A percentile compares a stretch with the other conserved stretches of the same genome.
These are phyloP conservation scores for Vararia minispora DNA, from an alignment of 768 basidiomycete species.

Conservation along the genomic window DNA sequence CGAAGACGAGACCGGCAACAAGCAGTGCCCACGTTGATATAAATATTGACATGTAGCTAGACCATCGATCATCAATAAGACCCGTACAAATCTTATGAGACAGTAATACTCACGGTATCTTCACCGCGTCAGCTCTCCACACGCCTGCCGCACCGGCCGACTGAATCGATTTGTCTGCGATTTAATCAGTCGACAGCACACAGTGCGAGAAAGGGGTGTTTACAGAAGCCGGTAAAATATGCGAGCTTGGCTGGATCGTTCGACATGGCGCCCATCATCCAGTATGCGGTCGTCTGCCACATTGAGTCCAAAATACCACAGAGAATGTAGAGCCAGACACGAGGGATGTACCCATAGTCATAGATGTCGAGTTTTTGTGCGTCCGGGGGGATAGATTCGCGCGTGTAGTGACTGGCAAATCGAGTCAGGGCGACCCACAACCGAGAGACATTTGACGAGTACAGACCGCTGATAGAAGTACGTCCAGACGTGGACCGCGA, in stretches of 20 bases:
- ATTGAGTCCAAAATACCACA: slow-evolving; percentile 70
- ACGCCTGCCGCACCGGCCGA: slow-evolving; percentile 65
- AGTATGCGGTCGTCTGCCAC: slow-evolving; percentile 80
- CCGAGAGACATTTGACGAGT: background rate
- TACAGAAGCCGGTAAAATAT: slow-evolving; percentile 74
- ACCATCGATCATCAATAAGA: slow-evolving; percentile 1
- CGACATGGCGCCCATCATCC: slow-evolving; percentile 80
- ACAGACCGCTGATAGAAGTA: slow-evolving; percentile 64
- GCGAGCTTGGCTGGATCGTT: slow-evolving; percentile 75
- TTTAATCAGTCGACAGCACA: slow-evolving; percentile 10
- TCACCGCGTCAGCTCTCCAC: slow-evolving; percentile 60
- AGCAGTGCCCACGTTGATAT: slow-evolving; percentile 67
- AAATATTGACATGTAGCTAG: slow-evolving; percentile 57
- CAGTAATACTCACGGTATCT: slow-evolving; percentile 39
- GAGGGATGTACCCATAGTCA: slow-evolving; percentile 41
- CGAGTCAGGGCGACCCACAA: background rate
- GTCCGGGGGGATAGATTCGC: slow-evolving; percentile 30
- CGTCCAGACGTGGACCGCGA: slow-evolving; percentile 64
- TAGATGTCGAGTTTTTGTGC: slow-evolving; percentile 46
- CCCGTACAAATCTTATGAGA: background rate
- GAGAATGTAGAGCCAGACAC: slow-evolving; percentile 55
- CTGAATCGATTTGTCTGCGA: slow-evolving; percentile 57
- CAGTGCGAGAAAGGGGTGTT: slow-evolving; percentile 19
- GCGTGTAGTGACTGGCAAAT: slow-evolving; percentile 44
- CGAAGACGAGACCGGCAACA: slow-evolving; percentile 48